phyloP scores from a whole-genome alignment of 805 yeast genomes.

The Schwanniomyces occidentalis region DNA sequence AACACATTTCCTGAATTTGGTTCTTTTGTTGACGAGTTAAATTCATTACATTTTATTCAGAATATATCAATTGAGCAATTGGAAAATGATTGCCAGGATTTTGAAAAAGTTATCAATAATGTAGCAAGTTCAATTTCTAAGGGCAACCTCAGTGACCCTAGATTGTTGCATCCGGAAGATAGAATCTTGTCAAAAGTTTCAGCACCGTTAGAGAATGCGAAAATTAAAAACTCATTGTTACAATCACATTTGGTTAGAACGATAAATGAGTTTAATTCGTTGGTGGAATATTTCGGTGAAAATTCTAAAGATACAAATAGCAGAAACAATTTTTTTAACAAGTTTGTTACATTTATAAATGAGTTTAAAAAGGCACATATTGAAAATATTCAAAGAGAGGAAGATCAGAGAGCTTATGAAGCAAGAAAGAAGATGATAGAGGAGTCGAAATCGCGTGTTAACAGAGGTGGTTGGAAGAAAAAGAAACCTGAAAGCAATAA shows the following conservation, averaged over 20 bases:
- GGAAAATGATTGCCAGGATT: slow-evolving; percentile 67
- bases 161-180: slow-evolving; percentile 82
- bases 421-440: slow-evolving; percentile 36
- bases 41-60: slow-evolving; percentile 57
- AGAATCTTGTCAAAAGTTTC: slow-evolving; percentile 59
- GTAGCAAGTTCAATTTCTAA: slow-evolving; percentile 71
- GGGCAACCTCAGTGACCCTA: slow-evolving; percentile 83
- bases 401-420: slow-evolving; percentile 57
- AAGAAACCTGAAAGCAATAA: slow-evolving; percentile 6
- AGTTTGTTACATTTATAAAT: slow-evolving; percentile 74
- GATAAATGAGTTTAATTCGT: slow-evolving; percentile 60
- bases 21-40: slow-evolving; percentile 71
- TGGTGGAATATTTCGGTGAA: slow-evolving; percentile 91
- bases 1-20: slow-evolving; percentile 78
- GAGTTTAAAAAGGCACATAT: slow-evolving; percentile 79
- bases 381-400: slow-evolving; percentile 80
- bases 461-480: slow-evolving; percentile 4
- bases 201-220: slow-evolving; percentile 73
- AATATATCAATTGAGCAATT: slow-evolving; percentile 83
- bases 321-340: slow-evolving; percentile 68
- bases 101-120: slow-evolving; percentile 59
- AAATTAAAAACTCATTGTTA: slow-evolving; percentile 64
- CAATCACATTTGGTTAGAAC: slow-evolving; percentile 64
- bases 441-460: slow-evolving; percentile 14
- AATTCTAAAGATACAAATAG: slow-evolving; percentile 70